Conservation (phyloP, 371 early-diverging fungal genomes). For the Aphelidium insulamus region DNA sequence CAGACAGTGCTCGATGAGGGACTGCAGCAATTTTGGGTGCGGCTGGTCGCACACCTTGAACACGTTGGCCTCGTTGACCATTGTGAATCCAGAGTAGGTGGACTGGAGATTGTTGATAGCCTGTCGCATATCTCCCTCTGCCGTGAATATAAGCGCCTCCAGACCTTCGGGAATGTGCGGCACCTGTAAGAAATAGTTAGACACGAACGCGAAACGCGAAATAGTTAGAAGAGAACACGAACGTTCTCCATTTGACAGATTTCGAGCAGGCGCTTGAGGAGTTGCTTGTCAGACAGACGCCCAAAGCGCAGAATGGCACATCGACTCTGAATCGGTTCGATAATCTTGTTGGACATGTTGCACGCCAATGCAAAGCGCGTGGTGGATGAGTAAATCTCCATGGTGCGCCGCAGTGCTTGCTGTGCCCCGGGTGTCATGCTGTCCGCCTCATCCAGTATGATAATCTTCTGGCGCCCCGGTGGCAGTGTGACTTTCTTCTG, state of each 20-base stretch:
- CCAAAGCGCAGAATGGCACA: slow-evolving; percentile 86
- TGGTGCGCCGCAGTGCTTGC: slow-evolving; percentile 89
- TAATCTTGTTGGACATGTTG: slow-evolving; percentile 90
- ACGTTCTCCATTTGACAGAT: slow-evolving; percentile 67
- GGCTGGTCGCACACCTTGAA: slow-evolving; percentile 92
- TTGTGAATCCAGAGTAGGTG: slow-evolving; percentile 58
- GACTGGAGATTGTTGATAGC: slow-evolving; percentile 94
- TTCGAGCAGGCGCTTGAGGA: slow-evolving; percentile 50
- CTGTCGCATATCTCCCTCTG: slow-evolving; percentile 98
- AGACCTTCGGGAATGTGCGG: slow-evolving; percentile 62
- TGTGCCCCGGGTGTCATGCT: slow-evolving; percentile 85
- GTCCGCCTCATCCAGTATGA: slow-evolving; percentile 97
- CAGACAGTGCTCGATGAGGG: slow-evolving; percentile 42
- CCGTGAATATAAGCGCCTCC: slow-evolving; percentile 78
- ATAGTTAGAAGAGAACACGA: slow-evolving; percentile 1
- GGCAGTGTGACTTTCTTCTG: slow-evolving; percentile 87
- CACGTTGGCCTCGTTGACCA: slow-evolving; percentile 65
- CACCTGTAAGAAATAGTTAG: slow-evolving; percentile 20
- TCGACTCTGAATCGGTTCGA: slow-evolving; percentile 97
- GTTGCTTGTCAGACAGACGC: slow-evolving; percentile 46
- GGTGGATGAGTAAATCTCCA: slow-evolving; percentile 87
- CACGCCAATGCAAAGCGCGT: slow-evolving; percentile 97
- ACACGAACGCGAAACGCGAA: not conserved
- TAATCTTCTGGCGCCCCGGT: slow-evolving; percentile 74
- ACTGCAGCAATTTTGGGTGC: slow-evolving; percentile 56